Evolutionary conservation across 1,284 basidiomycete species (phyloP).

Genomic region (Ceratorhiza oryzae-sativae): DNA sequence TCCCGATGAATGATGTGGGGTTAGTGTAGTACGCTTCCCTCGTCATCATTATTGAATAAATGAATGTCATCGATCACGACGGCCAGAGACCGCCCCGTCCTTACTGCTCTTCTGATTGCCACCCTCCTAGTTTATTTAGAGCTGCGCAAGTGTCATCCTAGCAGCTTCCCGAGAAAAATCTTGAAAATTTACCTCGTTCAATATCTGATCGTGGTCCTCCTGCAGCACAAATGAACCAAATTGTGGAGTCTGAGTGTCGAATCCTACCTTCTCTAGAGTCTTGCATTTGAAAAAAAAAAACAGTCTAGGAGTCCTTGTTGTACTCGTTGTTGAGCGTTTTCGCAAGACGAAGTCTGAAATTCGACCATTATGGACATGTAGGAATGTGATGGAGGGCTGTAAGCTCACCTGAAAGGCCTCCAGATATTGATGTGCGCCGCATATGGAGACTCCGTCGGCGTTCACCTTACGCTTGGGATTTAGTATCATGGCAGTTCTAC

Average conservation of each 20-base stretch:
- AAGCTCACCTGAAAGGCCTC: conserved; percentile 65
- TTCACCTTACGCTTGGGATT: conserved; percentile 76
- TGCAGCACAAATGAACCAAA: background rate
- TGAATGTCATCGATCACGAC: conserved; percentile 79
- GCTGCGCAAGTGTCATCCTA: conserved; percentile 67
- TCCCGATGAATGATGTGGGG: conserved; percentile 48
- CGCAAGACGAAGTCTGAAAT: conserved; percentile 70
- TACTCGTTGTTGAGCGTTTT: conserved; percentile 81
- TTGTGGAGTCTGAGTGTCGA: background rate
- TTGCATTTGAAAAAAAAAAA: conserved; percentile 78
- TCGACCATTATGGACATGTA: background rate
- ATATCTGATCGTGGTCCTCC: conserved; percentile 82
- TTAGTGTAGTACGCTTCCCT: conserved; percentile 77
- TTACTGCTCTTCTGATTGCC: conserved; percentile 65
- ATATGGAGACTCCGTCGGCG: conserved; percentile 66
- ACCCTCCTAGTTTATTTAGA: conserved; percentile 85
- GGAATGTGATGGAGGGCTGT: conserved; percentile 4
- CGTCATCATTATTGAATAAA: conserved; percentile 80
- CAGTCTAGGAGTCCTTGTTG: conserved; percentile 72
- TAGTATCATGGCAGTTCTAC: conserved; percentile 81
- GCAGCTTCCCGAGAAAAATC: conserved; percentile 68
- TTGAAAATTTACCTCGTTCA: conserved; percentile 69
- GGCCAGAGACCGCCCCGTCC: conserved; percentile 68
- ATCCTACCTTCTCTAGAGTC: conserved; percentile 77
- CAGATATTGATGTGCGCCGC: conserved; percentile 69